Evolutionary conservation across 2,329 filamentous ascomycete genomes (phyloP), one percentile per base, ranked within the genome.

Genomic region (Paradendryphiella salina): DNA sequence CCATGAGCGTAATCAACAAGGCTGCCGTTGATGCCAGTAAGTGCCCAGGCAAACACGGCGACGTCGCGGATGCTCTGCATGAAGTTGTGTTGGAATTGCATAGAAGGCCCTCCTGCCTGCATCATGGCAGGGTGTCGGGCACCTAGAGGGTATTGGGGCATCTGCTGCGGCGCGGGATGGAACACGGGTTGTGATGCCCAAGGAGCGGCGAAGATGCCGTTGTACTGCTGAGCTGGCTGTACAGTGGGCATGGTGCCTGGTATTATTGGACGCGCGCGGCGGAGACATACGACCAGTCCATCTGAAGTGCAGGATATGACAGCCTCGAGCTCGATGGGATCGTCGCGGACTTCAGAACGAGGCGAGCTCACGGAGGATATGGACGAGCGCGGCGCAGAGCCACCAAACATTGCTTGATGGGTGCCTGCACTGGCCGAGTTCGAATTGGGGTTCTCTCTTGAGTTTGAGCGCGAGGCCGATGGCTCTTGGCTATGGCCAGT

Each of bases 291-390:
- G 2, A 95, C 89, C 0, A 96, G 77, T 0, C 90, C 90, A 69
- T 96, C 90, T 0, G 90, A 95, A 2, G 90, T 90, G 73, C 90
- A 96, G 0, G 90, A 95, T 4, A 96, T 86, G n/a, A 96, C 89
- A 2, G 90, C 90, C 74, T 96, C 90, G 3, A 96, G 77, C 73
- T 95, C 89, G 43, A 90, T 79, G 1, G 80, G 78, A 11, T 73
- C 74, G 14, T 64, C 57, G 14, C 46, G 60, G 29, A 50, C 28
- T 17, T 69, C 63, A 0, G 67, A 67, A 11, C 46, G 58, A 9
- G 67, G 60, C 8, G 67, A 65, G 23, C 56, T 56, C 5, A 37
- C 26, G 5, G 65, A 68, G 9, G 63, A 77, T 64, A 29, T 53
- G 40, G 58, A 64, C 54, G 36, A 74, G 56, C 42, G 61, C 45